These are phyloP conservation scores for Effrenium voratum DNA, from an alignment of 73 alveolate genomes.

Conservation along the genomic window DNA sequence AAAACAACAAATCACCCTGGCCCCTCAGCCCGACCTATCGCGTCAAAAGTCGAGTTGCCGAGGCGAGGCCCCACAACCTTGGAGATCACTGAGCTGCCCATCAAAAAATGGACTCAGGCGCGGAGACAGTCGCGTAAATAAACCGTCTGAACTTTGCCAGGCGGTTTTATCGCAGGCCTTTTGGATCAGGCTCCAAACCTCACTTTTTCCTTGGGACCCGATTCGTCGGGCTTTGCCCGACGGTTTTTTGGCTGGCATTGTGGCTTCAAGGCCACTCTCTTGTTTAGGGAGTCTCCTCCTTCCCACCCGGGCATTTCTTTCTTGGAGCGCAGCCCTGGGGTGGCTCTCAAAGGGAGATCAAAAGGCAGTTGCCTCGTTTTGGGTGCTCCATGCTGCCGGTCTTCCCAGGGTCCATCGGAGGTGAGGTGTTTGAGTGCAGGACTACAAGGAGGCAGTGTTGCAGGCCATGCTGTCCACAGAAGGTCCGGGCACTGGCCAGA, in stretches of 20 bases:
- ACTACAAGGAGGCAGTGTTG: conserved; percentile 96
- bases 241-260: too few species aligned
- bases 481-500: conserved; percentile 96
- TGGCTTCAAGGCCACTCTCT: too few species aligned
- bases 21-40: too few species aligned
- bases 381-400: too few species aligned
- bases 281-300: too few species aligned
- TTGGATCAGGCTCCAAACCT: not conserved
- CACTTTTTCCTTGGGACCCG: not conserved
- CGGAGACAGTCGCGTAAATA: not conserved
- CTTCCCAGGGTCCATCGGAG: too few species aligned
- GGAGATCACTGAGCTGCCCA: conserved; percentile 98
- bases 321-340: too few species aligned
- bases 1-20: too few species aligned
- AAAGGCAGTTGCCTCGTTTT: too few species aligned
- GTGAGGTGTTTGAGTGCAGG: not conserved
- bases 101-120: conserved; percentile 97
- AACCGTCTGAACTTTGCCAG: not conserved
- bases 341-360: too few species aligned
- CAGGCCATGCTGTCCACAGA: conserved; percentile 95
- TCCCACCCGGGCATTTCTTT: too few species aligned
- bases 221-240: not conserved
- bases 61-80: conserved; percentile 92
- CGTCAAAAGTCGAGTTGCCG: too few species aligned
- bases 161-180: not conserved